phyloP scores from a whole-genome alignment of 495 filamentous ascomycete species.

The Penicillium psychrofluorescens region DNA sequence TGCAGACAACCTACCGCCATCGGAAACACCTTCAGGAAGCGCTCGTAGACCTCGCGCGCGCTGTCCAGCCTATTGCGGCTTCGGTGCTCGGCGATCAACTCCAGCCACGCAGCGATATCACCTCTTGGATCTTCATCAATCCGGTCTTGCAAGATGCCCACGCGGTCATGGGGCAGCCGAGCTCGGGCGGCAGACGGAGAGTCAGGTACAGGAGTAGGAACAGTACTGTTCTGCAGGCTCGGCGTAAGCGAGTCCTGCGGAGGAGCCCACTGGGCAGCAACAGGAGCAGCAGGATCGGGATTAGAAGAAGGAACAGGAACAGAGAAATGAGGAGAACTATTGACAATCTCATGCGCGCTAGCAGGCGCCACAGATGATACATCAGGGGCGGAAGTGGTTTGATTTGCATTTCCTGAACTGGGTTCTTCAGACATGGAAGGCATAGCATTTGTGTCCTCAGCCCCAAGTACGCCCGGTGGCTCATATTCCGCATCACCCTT shows the following conservation, averaged over 20 bases:
- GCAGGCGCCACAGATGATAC: slow-evolving; percentile 49
- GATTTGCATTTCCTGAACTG: slow-evolving; percentile 50
- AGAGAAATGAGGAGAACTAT: slow-evolving; percentile 42
- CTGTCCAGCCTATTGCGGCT: slow-evolving; percentile 75
- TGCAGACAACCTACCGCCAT: slow-evolving; percentile 63
- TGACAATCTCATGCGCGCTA: slow-evolving; percentile 46
- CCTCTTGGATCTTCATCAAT: slow-evolving; percentile 86
- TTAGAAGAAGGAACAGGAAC: slow-evolving; percentile 37
- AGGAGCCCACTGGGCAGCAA: slow-evolving; percentile 32
- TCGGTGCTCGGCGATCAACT: slow-evolving; percentile 77
- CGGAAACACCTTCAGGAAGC: slow-evolving; percentile 82
- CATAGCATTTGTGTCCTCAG: slow-evolving; percentile 41
- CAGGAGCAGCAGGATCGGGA: slow-evolving; percentile 32
- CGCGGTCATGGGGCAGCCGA: slow-evolving; percentile 66
- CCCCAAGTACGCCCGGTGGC: slow-evolving; percentile 43
- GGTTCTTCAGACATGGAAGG: slow-evolving; percentile 40
- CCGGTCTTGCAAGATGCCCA: slow-evolving; percentile 82
- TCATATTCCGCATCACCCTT: slow-evolving; percentile 51
- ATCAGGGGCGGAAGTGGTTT: slow-evolving; percentile 51
- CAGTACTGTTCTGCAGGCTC: slow-evolving; percentile 31
- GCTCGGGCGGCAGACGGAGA: slow-evolving; percentile 39
- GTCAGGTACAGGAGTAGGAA: slow-evolving; percentile 29
- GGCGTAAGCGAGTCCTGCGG: slow-evolving; percentile 29
- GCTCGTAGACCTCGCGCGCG: slow-evolving; percentile 71
- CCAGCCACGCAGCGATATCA: slow-evolving; percentile 83